Evolutionary conservation across 202 grass and related monocot species (phyloP), one percentile per base, ranked within the genome.

Genomic region (Setaria italica): DNA sequence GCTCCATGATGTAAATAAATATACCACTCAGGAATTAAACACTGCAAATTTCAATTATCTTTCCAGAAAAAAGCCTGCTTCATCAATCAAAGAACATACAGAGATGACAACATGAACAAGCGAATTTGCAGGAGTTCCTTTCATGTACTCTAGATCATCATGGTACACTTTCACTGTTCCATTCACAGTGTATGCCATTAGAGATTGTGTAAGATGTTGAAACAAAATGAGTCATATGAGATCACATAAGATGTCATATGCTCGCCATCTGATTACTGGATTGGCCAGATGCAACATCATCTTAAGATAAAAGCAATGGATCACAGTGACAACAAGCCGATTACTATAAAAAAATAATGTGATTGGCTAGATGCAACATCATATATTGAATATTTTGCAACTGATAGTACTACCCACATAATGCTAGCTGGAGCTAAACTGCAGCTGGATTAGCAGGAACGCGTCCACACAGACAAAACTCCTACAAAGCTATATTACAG

Each of bases 291-390:
- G 72, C 72, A 75, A 56, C 4, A 56, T 7, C 48, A 75, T 75
- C 49, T 55, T 47, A n/a, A 46, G 6, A 20, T 11, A 66, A 0
- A 19, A 62, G 9, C 20, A 80, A 57, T n/a, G 42, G 37, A 73
- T 78, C 14, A 21, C 5, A 48, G 75, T 12, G 9, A 11, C 39
- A 58, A 48, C 19, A 74, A 17, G 17, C 17, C 1, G 1, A 8
- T 17, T 35, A 66, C 53, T 48, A 4, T 48, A 4, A 10, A 19
- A 54, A 54, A 20, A 56, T n/a, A 57, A 13, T 3, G n/a, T 7
- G 47, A 86, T 72, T 80, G 49, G 35, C 21, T 43, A 66, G 21
- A 80, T 13, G 47, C 25, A 45, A 65, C 55, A 72, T 55, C 33
- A 71, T 32, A 62, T 46, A 4, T 34, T 57, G 8, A 1, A 33